Percentiles rank a stretch among this genome's conserved stretches.
Conservation (phyloP, 208 protist genomes). For the Leishmania tropica region DNA sequence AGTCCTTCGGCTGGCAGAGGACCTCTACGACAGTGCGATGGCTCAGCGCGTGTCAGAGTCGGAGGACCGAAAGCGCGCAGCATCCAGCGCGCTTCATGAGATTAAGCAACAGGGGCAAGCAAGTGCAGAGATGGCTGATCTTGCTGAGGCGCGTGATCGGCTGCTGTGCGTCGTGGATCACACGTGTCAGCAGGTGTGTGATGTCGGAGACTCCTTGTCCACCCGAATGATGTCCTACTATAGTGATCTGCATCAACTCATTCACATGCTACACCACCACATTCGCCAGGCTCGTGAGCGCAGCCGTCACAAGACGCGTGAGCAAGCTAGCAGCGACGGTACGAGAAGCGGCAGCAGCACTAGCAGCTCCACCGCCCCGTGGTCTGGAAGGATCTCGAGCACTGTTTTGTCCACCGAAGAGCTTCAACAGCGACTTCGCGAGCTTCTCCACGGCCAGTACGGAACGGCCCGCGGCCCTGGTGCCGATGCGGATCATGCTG, state of each 20-base stretch:
- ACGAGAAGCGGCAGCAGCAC: slow-evolving; percentile 3
- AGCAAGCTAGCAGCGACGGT: not conserved
- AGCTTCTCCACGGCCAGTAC: slow-evolving; percentile 38
- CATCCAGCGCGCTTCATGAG: slow-evolving; percentile 6
- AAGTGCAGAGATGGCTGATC: not conserved
- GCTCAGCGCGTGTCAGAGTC: not conserved
- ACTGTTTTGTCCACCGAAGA: not conserved
- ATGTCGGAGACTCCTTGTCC: slow-evolving; percentile 44
- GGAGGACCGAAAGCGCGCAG: not conserved
- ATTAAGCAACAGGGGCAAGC: slow-evolving; percentile 9
- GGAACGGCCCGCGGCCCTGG: slow-evolving; percentile 1
- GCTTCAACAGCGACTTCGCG: slow-evolving; percentile 19
- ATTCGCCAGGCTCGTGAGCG: slow-evolving; percentile 17
- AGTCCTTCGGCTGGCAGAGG: slow-evolving; percentile 26
- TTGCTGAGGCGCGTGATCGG: slow-evolving; percentile 8
- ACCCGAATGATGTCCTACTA: slow-evolving; percentile 55
- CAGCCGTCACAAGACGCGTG: not conserved
- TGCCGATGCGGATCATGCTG: not conserved
- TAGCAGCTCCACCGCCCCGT: slow-evolving; percentile 6
- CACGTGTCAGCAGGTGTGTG: slow-evolving; percentile 47
- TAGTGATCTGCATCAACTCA: slow-evolving; percentile 66
- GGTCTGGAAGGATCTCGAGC: not conserved
- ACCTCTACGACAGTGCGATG: slow-evolving; percentile 17
- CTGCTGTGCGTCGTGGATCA: slow-evolving; percentile 38
- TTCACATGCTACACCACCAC: slow-evolving; percentile 51